Evolutionary conservation across 441 rosid species (phyloP).

Genomic region (Jatropha podagrica): DNA sequence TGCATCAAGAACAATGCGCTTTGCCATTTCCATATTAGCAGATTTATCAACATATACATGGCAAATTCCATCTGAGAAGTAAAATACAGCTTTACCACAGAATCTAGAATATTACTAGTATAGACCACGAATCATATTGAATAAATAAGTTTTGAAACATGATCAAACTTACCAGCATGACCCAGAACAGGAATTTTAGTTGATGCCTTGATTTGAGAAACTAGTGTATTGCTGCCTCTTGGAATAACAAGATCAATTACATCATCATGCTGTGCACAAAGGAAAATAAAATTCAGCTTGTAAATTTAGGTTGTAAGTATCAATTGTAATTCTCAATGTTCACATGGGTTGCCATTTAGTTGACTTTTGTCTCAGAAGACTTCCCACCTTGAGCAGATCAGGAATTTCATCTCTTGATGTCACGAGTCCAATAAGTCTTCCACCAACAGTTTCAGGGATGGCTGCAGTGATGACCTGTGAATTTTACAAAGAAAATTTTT

Average conservation of each 20-base stretch:
- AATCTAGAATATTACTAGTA: constrained; percentile 12
- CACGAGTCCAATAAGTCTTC: constrained; percentile 86
- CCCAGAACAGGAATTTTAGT: constrained; percentile 98
- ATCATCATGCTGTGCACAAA: constrained; percentile 86
- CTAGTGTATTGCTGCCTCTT: constrained; percentile 97
- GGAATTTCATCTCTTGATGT: constrained; percentile 97
- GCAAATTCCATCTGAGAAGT: constrained; percentile 86
- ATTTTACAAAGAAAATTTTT: constrained; percentile 7
- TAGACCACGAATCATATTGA: constrained; percentile 18
- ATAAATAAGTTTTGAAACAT: constrained; percentile 18
- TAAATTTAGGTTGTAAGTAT: constrained; percentile 13
- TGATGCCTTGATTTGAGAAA: constrained; percentile 84
- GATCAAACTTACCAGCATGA: constrained; percentile 74
- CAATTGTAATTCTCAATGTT: constrained; percentile 9
- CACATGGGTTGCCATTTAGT: not conserved
- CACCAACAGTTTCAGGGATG: constrained; percentile 72
- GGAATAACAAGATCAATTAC: constrained; percentile 99
- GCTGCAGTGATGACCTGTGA: constrained; percentile 83
- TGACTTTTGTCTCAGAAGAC: constrained; percentile 14
- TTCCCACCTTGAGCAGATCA: constrained; percentile 82
- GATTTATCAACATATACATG: constrained; percentile 93
- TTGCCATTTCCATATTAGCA: constrained; percentile 81
- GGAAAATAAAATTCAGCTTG: constrained; percentile 20
- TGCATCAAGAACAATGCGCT: constrained; percentile 77
- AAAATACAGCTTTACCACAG: constrained; percentile 18